Evolutionary conservation across 2,329 filamentous ascomycete species (phyloP).

Genomic region (Trichoderma guizhouense): DNA sequence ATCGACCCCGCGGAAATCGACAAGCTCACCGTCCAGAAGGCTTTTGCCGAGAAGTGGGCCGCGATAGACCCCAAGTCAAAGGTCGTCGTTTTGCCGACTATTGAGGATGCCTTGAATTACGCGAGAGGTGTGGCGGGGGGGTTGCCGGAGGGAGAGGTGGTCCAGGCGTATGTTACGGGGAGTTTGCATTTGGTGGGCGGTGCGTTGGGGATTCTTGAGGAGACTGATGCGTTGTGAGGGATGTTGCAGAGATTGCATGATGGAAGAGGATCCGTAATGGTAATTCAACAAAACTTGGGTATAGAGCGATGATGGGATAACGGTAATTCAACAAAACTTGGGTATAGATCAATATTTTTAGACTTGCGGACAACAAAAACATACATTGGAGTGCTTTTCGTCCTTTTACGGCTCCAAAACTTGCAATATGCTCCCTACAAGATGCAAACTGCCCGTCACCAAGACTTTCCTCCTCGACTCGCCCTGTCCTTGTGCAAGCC

Average conservation of each 20-base stretch:
- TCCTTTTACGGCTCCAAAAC: conserved; percentile 53
- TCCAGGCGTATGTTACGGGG: conserved; percentile 56
- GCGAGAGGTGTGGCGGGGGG: conserved; percentile 31
- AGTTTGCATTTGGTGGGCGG: conserved; percentile 62
- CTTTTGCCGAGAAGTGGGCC: conserved; percentile 51
- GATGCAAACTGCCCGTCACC: conserved; percentile 79
- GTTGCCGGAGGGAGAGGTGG: conserved; percentile 31
- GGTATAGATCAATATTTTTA: not conserved
- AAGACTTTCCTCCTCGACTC: conserved; percentile 51
- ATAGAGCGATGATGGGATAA: not conserved
- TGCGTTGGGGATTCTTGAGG: conserved; percentile 48
- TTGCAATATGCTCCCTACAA: conserved; percentile 76
- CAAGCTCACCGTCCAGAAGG: conserved; percentile 50
- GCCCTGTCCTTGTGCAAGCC: conserved; percentile 37
- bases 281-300: not conserved
- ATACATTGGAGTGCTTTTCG: not conserved
- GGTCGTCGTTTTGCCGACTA: conserved; percentile 48
- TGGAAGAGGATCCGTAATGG: not conserved
- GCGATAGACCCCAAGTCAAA: conserved; percentile 45
- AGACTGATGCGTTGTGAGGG: conserved; percentile 40
- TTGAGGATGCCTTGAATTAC: conserved; percentile 53
- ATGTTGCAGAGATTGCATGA: not conserved
- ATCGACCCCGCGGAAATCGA: conserved; percentile 50
- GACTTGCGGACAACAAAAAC: not conserved
- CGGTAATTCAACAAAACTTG: not conserved